phyloP scores from a whole-genome alignment of 176 grass and related monocot genomes.

The Pontederia crassipes region DNA sequence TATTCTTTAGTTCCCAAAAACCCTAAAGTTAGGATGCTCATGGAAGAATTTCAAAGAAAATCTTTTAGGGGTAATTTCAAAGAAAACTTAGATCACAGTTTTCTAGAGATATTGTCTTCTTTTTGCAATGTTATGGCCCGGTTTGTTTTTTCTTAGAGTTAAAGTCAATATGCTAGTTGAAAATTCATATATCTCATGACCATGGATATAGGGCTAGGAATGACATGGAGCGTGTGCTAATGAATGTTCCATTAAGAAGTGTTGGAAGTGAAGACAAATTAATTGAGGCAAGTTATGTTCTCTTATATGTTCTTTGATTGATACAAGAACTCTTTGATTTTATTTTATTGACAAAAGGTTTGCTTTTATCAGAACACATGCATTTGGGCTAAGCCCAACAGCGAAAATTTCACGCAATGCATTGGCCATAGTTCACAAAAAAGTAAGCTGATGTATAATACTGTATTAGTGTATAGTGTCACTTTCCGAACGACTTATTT shows the following conservation, averaged over 20 bases:
- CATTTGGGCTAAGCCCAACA: constrained; percentile 70
- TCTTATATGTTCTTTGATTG: constrained; percentile 5
- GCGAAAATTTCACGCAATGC: constrained; percentile 66
- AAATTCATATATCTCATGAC: constrained; percentile 25
- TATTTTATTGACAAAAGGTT: constrained; percentile 16
- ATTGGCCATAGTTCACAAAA: constrained; percentile 67
- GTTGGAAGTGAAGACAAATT: constrained; percentile 26
- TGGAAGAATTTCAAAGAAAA: no score
- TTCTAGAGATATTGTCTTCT: background rate
- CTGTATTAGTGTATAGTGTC: background rate
- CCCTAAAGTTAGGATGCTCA: no score
- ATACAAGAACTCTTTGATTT: constrained; percentile 12
- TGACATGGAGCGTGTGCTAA: constrained; percentile 66
- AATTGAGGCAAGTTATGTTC: constrained; percentile 55
- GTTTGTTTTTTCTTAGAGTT: constrained; percentile 15
- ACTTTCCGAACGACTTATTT: constrained; percentile 1
- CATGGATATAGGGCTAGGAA: constrained; percentile 27
- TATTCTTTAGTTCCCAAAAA: no score
- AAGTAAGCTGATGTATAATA: constrained; percentile 49
- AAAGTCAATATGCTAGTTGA: constrained; percentile 37
- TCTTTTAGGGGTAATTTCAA: no score
- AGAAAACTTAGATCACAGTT: background rate
- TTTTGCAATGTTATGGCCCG: background rate
- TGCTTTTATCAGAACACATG: constrained; percentile 42
- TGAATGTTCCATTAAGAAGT: constrained; percentile 44